phyloP scores from a whole-genome alignment of 1,284 basidiomycete genomes.

The Cryptococcus sp. region DNA sequence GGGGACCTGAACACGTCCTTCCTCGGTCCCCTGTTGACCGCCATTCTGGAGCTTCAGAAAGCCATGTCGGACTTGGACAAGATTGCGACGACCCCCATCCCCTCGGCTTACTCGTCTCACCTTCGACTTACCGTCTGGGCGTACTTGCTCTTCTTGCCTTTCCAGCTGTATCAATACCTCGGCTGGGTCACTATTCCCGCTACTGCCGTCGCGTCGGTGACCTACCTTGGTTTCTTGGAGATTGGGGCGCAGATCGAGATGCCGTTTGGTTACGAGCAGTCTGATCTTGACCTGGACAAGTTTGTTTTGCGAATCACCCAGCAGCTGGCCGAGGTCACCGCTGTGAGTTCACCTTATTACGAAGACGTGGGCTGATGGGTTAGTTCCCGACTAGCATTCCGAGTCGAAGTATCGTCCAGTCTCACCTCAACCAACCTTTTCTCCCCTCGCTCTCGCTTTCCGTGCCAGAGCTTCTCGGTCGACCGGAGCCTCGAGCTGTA shows the following conservation, averaged over 20 bases:
- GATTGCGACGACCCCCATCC: conserved; percentile 30
- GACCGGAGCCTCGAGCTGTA: conserved; percentile 11
- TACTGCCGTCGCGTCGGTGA: conserved; percentile 19
- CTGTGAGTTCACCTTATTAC: conserved; percentile 17
- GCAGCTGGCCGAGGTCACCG: conserved; percentile 31
- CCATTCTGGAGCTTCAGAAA: conserved; percentile 24
- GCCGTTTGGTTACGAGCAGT: conserved; percentile 34
- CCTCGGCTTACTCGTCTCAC: conserved; percentile 31
- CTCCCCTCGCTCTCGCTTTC: conserved; percentile 20
- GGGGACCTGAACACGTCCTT: conserved; percentile 15
- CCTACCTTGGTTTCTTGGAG: conserved; percentile 31
- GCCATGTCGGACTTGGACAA: conserved; percentile 31
- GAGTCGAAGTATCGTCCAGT: conserved; percentile 20
- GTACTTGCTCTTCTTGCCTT: conserved; percentile 32
- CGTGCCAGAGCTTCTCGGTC: conserved; percentile 22
- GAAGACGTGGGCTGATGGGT: neutral
- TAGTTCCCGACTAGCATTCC: conserved; percentile 30
- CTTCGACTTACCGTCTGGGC: conserved; percentile 28
- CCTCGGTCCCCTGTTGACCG: conserved; percentile 16
- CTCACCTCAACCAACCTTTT: conserved; percentile 34
- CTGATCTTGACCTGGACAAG: conserved; percentile 31
- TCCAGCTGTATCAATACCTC: conserved; percentile 25
- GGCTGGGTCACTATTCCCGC: conserved; percentile 31
- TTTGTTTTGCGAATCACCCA: conserved; percentile 25
- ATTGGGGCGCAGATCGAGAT: conserved; percentile 29